These are phyloP conservation scores for Geranomyces michiganensis DNA, from an alignment of 192 early-diverging fungal species.

Conservation along the genomic window DNA sequence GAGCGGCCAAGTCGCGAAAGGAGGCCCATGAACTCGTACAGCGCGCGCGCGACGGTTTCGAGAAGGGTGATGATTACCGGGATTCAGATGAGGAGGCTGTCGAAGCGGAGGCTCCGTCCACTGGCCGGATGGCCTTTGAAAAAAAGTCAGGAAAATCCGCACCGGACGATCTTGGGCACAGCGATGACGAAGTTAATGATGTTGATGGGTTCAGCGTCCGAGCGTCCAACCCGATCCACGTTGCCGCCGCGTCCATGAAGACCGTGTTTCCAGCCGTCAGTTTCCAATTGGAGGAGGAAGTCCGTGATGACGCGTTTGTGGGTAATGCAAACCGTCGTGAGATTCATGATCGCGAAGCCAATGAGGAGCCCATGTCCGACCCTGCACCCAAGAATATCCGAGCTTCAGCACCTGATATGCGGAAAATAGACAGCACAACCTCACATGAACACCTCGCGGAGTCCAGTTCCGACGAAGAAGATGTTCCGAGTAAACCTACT, in stretches of 20 bases:
- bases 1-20: slow-evolving; percentile 44
- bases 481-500: neutral
- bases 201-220: slow-evolving; percentile 41
- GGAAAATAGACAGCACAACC: neutral
- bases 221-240: slow-evolving; percentile 16
- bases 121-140: too few species aligned
- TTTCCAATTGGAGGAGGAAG: slow-evolving; percentile 30
- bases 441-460: neutral
- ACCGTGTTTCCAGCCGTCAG: slow-evolving; percentile 27
- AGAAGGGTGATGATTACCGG: slow-evolving; percentile 17
- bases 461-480: neutral
- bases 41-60: slow-evolving; percentile 12
- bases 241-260: neutral
- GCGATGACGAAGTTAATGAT: slow-evolving; percentile 25
- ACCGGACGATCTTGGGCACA: neutral
- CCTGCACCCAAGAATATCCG: too few species aligned
- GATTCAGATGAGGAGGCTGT: slow-evolving; percentile 31
- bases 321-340: slow-evolving; percentile 22
- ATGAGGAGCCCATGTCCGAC: too few species aligned
- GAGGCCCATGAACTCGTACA: slow-evolving; percentile 30
- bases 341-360: neutral
- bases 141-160: neutral
- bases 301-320: slow-evolving; percentile 20
- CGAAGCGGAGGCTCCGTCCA: slow-evolving; percentile 32
- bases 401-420: too few species aligned